phyloP scores from a whole-genome alignment of 2,329 filamentous ascomycete genomes.

The Clarireedia homoeocarpa region DNA sequence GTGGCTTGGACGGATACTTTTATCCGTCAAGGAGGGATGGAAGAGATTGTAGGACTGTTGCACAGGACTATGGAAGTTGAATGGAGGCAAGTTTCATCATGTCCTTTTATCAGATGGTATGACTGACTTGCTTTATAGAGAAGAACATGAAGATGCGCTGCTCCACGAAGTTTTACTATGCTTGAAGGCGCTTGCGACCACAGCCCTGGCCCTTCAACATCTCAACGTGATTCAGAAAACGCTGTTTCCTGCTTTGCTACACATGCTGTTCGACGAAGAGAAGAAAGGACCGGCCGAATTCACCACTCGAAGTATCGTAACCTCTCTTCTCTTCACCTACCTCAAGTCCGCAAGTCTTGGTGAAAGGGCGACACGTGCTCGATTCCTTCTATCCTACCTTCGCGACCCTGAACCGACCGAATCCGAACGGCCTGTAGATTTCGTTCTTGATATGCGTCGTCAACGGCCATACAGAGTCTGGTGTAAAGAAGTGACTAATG shows the following conservation, averaged over 20 bases:
- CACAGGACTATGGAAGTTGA: constrained; percentile 93
- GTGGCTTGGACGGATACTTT: constrained; percentile 94
- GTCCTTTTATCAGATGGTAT: constrained; percentile 29
- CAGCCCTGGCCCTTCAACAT: constrained; percentile 74
- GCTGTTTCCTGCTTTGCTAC: constrained; percentile 77
- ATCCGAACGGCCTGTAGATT: constrained; percentile 68
- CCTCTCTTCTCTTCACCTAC: constrained; percentile 82
- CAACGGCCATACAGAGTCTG: constrained; percentile 86
- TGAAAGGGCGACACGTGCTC: constrained; percentile 61
- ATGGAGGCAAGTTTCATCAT: constrained; percentile 65
- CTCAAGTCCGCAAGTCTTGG: constrained; percentile 58
- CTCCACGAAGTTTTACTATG: constrained; percentile 89
- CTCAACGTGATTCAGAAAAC: constrained; percentile 71
- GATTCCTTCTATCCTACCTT: constrained; percentile 69
- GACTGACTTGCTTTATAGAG: constrained; percentile 42
- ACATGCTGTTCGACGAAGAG: constrained; percentile 94
- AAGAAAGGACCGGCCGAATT: constrained; percentile 97
- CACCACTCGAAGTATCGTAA: constrained; percentile 83
- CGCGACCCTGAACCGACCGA: constrained; percentile 72
- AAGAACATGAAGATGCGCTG: constrained; percentile 91
- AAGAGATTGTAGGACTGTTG: constrained; percentile 77
- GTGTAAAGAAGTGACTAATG: constrained; percentile 85
- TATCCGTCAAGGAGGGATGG: constrained; percentile 83
- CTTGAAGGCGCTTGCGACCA: constrained; percentile 90
- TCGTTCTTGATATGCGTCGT: constrained; percentile 83